Evolutionary conservation across 495 filamentous ascomycete species (phyloP), one percentile per base, ranked within the genome.

Genomic region (Bryoglossum gracile): DNA sequence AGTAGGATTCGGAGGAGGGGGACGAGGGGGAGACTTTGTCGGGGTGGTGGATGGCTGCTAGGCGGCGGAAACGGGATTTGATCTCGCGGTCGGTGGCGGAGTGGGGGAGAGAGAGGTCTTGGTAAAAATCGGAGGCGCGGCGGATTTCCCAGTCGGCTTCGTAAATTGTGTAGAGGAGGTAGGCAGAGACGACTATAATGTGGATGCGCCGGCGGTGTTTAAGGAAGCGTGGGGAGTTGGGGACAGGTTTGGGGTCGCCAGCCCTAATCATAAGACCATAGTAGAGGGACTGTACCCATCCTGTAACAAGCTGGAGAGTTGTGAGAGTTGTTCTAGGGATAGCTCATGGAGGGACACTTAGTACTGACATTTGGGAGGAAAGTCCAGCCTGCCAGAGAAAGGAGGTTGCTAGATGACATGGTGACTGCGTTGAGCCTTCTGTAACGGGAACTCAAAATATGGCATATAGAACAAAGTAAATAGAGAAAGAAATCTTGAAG

Each of bases 81-180:
- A 97, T 77, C 0, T 77, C 76, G 52, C 80, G 78, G 34, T 92
- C 88, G 45, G 81, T 78, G 18, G 80, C 84, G 48, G 76, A 61
- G 23, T 80, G 73, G 8, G 81, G 74, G 0, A 95, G 71, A 13
- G 76, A 77, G 0, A 98, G 74, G 35, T 77, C 77, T 37, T 76
- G 66, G 67, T 95, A 97, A 68, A 86, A 95, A 69, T 84, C 77
- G 18, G 83, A 79, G 0, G 71, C 68, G 44, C 73, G 70, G 33
- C 78, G 83, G 2, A 97, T 68, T 37, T 85, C 76, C 65, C 85
- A 83, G 72, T 95, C 87, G 46, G 85, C 83, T 68, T 97, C 91
- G 69, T 89, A 95, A 57, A 98, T 81, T 26, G 87, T 96, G 71
- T 95, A 97, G 50, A 86, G 67, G 16, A 98, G 83, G 67, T 97